Percentiles rank a stretch among this genome's conserved stretches.
phyloP scores from a whole-genome alignment of 768 basidiomycete genomes.

The Leccinum subgranulosum region DNA sequence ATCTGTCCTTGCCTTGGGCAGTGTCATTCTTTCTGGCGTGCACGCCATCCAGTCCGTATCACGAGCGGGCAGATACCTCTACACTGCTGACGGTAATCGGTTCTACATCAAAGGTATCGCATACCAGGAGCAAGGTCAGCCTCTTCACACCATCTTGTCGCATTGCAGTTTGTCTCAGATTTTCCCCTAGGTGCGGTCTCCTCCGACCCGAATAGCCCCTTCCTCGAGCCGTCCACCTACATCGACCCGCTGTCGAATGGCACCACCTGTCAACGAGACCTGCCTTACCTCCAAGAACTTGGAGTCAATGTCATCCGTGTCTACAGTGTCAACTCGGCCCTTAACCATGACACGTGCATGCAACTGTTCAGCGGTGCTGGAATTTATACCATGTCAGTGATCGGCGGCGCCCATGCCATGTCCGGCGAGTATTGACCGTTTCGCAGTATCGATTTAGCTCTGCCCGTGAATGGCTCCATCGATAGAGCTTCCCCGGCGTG shows the following conservation, averaged over 20 bases:
- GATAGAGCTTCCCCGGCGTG: constrained; percentile 71
- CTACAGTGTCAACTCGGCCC: constrained; percentile 79
- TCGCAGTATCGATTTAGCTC: constrained; percentile 76
- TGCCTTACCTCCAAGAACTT: constrained; percentile 73
- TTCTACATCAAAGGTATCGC: constrained; percentile 90
- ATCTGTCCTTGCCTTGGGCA: constrained; percentile 34
- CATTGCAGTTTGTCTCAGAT: neutral
- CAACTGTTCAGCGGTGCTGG: constrained; percentile 65
- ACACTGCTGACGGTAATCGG: constrained; percentile 65
- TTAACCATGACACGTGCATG: constrained; percentile 92
- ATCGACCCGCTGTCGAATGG: constrained; percentile 73
- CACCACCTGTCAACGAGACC: constrained; percentile 70
- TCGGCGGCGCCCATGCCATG: constrained; percentile 3
- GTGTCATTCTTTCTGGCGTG: constrained; percentile 46
- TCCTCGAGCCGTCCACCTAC: constrained; percentile 71
- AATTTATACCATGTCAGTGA: constrained; percentile 83
- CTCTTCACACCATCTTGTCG: neutral
- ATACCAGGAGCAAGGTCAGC: constrained; percentile 76
- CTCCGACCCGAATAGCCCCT: constrained; percentile 52
- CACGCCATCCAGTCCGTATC: constrained; percentile 68
- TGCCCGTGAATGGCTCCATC: constrained; percentile 85
- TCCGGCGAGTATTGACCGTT: constrained; percentile 6
- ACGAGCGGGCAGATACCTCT: constrained; percentile 77
- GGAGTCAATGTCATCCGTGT: constrained; percentile 80
- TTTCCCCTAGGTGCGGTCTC: constrained; percentile 34